These are phyloP conservation scores for Taiozyma sp. DNA, from an alignment of 1,139 yeast species.

Conservation along the genomic window DNA sequence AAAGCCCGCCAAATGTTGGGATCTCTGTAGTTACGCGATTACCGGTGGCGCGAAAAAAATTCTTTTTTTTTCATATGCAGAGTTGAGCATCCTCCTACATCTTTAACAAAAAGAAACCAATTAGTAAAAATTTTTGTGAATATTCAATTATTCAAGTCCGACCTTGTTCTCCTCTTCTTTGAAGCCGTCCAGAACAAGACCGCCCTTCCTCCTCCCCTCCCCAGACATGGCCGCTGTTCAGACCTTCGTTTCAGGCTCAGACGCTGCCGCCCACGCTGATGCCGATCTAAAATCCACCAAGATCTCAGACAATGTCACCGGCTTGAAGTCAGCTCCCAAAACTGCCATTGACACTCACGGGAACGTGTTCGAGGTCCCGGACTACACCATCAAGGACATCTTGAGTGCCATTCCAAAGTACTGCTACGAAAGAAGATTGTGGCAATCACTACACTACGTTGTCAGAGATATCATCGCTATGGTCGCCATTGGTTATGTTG, in stretches of 20 bases:
- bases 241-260: constrained; percentile 11
- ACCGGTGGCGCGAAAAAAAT: not conserved
- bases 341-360: constrained; percentile 50
- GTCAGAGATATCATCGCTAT: constrained; percentile 49
- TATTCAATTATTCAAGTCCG: not conserved
- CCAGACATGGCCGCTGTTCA: constrained; percentile 9
- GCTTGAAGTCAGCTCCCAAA: constrained; percentile 7
- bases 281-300: constrained; percentile 9
- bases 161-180: not conserved
- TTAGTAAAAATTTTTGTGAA: not conserved
- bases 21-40: not conserved
- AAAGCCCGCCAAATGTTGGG: not conserved
- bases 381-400: constrained; percentile 57
- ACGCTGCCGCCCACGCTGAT: constrained; percentile 1
- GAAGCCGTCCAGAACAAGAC: not conserved
- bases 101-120: not conserved
- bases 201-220: not conserved
- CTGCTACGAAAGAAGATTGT: constrained; percentile 53
- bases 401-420: constrained; percentile 56
- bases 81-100: not conserved
- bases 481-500: constrained; percentile 36
- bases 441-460: constrained; percentile 49
- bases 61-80: not conserved
- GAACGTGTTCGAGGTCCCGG: constrained; percentile 55
- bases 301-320: constrained; percentile 12